Percentiles rank a stretch among this genome's conserved stretches.
phyloP scores from a whole-genome alignment of 1,139 yeast genomes.

The Taiozyma sp. region DNA sequence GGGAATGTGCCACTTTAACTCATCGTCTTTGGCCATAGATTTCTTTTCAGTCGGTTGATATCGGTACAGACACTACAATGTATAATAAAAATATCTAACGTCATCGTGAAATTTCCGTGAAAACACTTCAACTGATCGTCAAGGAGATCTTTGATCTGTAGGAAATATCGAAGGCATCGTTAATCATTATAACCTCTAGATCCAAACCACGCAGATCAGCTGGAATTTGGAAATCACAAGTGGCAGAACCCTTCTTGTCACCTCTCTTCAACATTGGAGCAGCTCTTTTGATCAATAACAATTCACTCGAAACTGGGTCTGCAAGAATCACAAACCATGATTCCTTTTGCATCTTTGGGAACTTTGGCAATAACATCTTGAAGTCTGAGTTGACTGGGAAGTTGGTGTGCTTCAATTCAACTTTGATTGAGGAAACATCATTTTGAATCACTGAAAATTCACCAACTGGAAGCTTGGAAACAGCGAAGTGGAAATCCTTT shows the following conservation, averaged over 20 bases:
- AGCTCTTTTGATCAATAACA: constrained; percentile 61
- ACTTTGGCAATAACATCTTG: constrained; percentile 70
- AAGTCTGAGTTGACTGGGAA: constrained; percentile 53
- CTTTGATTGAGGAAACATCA: constrained; percentile 31
- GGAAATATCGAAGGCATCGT: constrained; percentile 60
- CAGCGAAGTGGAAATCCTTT: constrained; percentile 39
- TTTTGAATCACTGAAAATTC: constrained; percentile 29
- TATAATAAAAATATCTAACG: not conserved
- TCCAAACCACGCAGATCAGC: constrained; percentile 41
- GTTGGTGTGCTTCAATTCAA: constrained; percentile 51
- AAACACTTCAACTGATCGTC: not conserved
- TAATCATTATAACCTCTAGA: constrained; percentile 46
- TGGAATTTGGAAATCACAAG: constrained; percentile 46
- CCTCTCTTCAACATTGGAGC: constrained; percentile 45
- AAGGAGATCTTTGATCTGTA: constrained; percentile 25
- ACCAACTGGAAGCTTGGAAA: constrained; percentile 43
- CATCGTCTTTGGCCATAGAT: constrained; percentile 8
- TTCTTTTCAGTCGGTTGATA: not conserved
- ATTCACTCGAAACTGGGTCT: constrained; percentile 40
- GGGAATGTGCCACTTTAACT: not conserved
- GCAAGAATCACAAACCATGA: constrained; percentile 82
- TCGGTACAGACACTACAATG: not conserved
- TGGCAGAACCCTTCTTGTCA: constrained; percentile 36
- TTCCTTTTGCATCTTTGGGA: constrained; percentile 90
- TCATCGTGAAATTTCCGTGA: not conserved